A percentile compares a stretch with the other conserved stretches of the same genome.
phyloP scores from a whole-genome alignment of 305 asterid species.

The Fraxinus sp. region DNA sequence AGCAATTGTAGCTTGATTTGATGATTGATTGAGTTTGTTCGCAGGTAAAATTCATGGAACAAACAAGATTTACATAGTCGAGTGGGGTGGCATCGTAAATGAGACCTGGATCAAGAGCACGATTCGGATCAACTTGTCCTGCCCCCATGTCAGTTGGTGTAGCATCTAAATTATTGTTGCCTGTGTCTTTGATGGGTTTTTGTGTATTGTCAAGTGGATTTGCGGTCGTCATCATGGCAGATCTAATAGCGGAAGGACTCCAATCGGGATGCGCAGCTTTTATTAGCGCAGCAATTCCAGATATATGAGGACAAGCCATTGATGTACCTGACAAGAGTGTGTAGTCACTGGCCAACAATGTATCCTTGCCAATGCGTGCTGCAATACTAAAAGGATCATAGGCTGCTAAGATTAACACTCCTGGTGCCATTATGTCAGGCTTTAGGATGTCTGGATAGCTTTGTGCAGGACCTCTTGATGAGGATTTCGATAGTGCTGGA shows the following conservation, averaged over 20 bases:
- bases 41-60: constrained; percentile 39
- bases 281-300: constrained; percentile 42
- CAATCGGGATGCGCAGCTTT: constrained; percentile 41
- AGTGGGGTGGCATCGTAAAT: constrained; percentile 35
- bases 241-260: constrained; percentile 44
- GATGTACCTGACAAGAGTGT: constrained; percentile 43
- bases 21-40: constrained; percentile 32
- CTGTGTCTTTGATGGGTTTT: constrained; percentile 35
- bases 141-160: constrained; percentile 39
- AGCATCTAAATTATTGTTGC: constrained; percentile 11
- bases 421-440: constrained; percentile 46
- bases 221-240: constrained; percentile 48
- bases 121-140: constrained; percentile 40
- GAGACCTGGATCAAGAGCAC: constrained; percentile 48
- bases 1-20: constrained; percentile 37
- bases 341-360: constrained; percentile 21
- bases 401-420: constrained; percentile 39
- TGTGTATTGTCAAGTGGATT: constrained; percentile 37
- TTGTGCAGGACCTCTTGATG: constrained; percentile 35
- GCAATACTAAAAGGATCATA: constrained; percentile 8
- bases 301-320: constrained; percentile 47
- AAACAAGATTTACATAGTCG: constrained; percentile 36
- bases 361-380: constrained; percentile 12
- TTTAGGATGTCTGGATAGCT: constrained; percentile 27
- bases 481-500: constrained; percentile 24